Conservation (phyloP, 768 basidiomycete genomes). For the Russula abietina region DNA sequence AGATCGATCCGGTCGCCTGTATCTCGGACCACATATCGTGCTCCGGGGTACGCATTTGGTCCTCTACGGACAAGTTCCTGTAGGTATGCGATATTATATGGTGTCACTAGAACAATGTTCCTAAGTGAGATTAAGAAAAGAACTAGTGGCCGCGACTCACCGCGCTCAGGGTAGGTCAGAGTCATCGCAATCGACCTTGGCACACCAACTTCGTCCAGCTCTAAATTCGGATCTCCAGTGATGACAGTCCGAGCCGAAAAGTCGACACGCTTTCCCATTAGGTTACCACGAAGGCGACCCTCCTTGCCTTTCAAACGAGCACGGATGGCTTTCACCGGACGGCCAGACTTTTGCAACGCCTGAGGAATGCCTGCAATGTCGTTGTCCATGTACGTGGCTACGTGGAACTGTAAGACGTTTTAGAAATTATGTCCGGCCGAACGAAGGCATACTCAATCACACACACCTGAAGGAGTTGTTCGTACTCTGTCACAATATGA, state of each 20-base stretch:
- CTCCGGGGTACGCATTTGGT: conserved; percentile 91
- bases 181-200: conserved; percentile 96
- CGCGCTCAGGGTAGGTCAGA: conserved; percentile 93
- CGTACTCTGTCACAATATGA: conserved; percentile 92
- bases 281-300: conserved; percentile 91
- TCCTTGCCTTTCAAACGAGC: conserved; percentile 98
- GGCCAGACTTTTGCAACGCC: conserved; percentile 93
- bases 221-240: conserved; percentile 96
- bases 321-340: conserved; percentile 97
- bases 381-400: conserved; percentile 99
- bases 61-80: conserved; percentile 95
- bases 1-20: conserved; percentile 96
- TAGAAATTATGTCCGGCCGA: background rate
- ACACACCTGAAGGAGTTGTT: conserved; percentile 87
- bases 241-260: conserved; percentile 99
- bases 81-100: conserved; percentile 91
- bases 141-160: conserved; percentile 37
- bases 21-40: conserved; percentile 93
- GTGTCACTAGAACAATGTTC: conserved; percentile 60
- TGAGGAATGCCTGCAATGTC: conserved; percentile 98
- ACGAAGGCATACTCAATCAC: background rate
- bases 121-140: conserved; percentile 13
- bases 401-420: conserved; percentile 69
- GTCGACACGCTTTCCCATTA: conserved; percentile 99
- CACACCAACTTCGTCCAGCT: conserved; percentile 95